Evolutionary conservation across 768 basidiomycete species (phyloP).

Genomic region (Roridomyces roridus): DNA sequence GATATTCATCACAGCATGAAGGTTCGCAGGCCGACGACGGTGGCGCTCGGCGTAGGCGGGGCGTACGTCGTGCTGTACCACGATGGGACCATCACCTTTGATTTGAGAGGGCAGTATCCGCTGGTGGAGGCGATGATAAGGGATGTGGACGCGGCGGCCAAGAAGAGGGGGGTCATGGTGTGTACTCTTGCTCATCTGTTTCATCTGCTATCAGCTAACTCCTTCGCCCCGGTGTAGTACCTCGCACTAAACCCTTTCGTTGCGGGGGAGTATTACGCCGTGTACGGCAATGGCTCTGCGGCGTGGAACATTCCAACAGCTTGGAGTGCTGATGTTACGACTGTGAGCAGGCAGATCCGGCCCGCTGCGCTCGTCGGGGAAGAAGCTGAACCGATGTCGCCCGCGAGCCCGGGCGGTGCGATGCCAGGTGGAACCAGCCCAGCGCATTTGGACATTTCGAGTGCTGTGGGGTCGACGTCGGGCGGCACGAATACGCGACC

Average conservation of each 20-base stretch:
- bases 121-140: constrained; percentile 11
- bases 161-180: constrained; percentile 11
- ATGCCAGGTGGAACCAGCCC: too few species aligned
- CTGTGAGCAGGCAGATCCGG: constrained; percentile 10
- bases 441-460: too few species aligned
- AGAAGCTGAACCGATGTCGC: too few species aligned
- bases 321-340: constrained; percentile 6
- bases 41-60: constrained; percentile 15
- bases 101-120: constrained; percentile 16
- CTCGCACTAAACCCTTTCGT: constrained; percentile 16
- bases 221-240: constrained; percentile 1
- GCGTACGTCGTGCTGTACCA: constrained; percentile 17
- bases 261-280: constrained; percentile 10
- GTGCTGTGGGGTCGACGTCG: too few species aligned
- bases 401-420: too few species aligned
- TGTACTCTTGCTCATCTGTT: neutral
- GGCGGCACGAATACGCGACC: too few species aligned
- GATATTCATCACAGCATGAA: constrained; percentile 5
- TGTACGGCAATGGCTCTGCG: constrained; percentile 5
- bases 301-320: constrained; percentile 14
- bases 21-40: constrained; percentile 5
- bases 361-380: too few species aligned
- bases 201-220: neutral
- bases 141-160: neutral
- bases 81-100: constrained; percentile 11